These are phyloP conservation scores for Penicillium sp. DNA, from an alignment of 2,329 filamentous ascomycete genomes.

Conservation along the genomic window DNA sequence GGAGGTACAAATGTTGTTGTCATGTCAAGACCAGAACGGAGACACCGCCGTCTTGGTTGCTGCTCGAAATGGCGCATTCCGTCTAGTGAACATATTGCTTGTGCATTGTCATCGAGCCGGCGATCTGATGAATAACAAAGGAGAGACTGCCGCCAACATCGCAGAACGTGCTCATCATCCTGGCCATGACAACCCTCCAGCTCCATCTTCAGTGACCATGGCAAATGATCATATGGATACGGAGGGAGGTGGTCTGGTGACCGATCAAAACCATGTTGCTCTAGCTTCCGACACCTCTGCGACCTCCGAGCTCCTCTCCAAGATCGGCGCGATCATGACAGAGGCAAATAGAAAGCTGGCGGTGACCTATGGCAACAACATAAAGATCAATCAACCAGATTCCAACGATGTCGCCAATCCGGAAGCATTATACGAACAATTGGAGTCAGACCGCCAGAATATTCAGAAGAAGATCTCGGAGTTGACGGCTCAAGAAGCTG, in stretches of 20 bases:
- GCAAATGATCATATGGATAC: constrained; percentile 38
- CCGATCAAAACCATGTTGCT: constrained; percentile 28
- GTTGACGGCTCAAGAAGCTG: constrained; percentile 37
- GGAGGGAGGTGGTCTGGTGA: constrained; percentile 28
- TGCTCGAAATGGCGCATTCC: constrained; percentile 80
- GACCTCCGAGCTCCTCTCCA: constrained; percentile 65
- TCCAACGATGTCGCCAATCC: constrained; percentile 43
- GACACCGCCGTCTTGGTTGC: constrained; percentile 89
- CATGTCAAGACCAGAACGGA: constrained; percentile 77
- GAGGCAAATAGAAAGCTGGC: constrained; percentile 70
- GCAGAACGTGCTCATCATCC: constrained; percentile 69
- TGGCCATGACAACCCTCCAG: constrained; percentile 61
- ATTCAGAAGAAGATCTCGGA: constrained; percentile 41
- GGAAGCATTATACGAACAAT: constrained; percentile 39
- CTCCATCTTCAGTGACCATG: constrained; percentile 63
- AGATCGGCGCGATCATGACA: constrained; percentile 64
- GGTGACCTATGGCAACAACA: constrained; percentile 58
- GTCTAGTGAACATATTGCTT: constrained; percentile 63
- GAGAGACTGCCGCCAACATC: constrained; percentile 78
- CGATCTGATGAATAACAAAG: constrained; percentile 75
- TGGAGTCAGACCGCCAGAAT: constrained; percentile 45
- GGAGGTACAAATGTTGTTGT: constrained; percentile 73
- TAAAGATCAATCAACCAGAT: constrained; percentile 57
- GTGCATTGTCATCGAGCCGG: constrained; percentile 72
- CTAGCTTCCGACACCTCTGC: constrained; percentile 50